A percentile compares a stretch with the other conserved stretches of the same genome.
Evolutionary conservation across 768 basidiomycete species (phyloP).

Genomic region (Sporobolomyces phaffii): DNA sequence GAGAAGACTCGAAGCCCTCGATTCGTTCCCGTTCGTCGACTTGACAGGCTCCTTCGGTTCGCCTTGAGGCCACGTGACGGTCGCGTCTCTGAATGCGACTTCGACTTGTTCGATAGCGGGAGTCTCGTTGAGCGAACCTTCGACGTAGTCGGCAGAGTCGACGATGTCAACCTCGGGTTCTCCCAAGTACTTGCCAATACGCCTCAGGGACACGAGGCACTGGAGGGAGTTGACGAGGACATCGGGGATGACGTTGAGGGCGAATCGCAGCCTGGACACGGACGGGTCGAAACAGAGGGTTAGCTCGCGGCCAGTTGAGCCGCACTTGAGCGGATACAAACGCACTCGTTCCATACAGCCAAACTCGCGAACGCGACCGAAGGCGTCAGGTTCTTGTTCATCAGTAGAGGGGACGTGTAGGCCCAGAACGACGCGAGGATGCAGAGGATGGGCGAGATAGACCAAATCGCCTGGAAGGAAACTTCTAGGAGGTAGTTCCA

Average conservation of each 20-base stretch:
- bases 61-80: slow-evolving; percentile 42
- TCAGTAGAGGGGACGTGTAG: slow-evolving; percentile 38
- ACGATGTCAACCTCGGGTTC: slow-evolving; percentile 46
- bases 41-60: neutral
- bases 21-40: neutral
- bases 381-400: slow-evolving; percentile 40
- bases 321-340: too few species aligned
- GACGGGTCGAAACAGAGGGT: neutral
- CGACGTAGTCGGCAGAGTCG: neutral
- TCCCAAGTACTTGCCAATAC: slow-evolving; percentile 47
- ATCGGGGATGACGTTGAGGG: slow-evolving; percentile 38
- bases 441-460: slow-evolving; percentile 42
- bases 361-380: slow-evolving; percentile 49
- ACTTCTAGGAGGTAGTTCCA: slow-evolving; percentile 39
- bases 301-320: neutral
- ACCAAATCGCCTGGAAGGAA: slow-evolving; percentile 39
- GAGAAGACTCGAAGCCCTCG: slow-evolving; percentile 3
- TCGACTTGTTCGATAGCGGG: slow-evolving; percentile 17
- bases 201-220: slow-evolving; percentile 43
- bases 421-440: slow-evolving; percentile 45
- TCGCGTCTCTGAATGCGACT: slow-evolving; percentile 46
- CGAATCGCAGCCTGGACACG: slow-evolving; percentile 18
- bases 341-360: slow-evolving; percentile 50
- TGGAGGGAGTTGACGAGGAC: slow-evolving; percentile 30
- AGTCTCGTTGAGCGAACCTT: neutral